phyloP scores from a whole-genome alignment of 495 filamentous ascomycete genomes.

The Parachaetomium inaequale region DNA sequence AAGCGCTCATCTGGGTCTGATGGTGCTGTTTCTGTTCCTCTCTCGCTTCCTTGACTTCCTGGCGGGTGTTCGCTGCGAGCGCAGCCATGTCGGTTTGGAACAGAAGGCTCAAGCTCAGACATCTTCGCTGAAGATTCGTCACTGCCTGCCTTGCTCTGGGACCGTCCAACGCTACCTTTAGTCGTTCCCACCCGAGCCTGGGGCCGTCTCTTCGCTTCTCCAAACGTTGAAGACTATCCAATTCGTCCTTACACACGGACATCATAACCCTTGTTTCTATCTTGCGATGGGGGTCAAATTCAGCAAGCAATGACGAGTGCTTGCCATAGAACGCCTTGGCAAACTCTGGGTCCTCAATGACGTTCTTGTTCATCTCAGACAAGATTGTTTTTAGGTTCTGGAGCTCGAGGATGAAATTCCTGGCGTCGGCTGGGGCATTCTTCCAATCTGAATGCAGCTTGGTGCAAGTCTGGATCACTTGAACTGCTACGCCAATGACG shows the following conservation, averaged over 20 bases:
- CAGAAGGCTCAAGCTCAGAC: conserved; percentile 18
- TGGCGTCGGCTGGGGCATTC: conserved; percentile 28
- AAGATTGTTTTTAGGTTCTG: conserved; percentile 25
- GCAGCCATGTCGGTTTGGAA: background rate
- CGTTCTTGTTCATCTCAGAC: conserved; percentile 25
- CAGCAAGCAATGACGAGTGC: conserved; percentile 21
- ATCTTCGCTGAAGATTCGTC: conserved; percentile 22
- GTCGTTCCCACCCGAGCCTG: conserved; percentile 19
- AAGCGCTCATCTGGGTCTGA: too few species aligned
- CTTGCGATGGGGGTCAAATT: background rate
- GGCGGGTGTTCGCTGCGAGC: background rate
- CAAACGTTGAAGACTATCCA: conserved; percentile 14
- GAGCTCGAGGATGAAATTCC: conserved; percentile 25
- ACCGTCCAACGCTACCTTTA: conserved; percentile 21
- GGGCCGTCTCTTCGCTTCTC: conserved; percentile 19
- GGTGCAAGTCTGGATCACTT: conserved; percentile 22
- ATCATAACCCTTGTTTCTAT: background rate
- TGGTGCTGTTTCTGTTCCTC: background rate
- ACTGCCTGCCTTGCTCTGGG: conserved; percentile 20
- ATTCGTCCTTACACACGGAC: background rate
- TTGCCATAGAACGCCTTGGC: conserved; percentile 20
- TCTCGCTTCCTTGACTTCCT: background rate
- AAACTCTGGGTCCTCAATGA: conserved; percentile 21
- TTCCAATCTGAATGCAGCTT: conserved; percentile 29
- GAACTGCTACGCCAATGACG: conserved; percentile 24